Conservation (phyloP, 2,329 filamentous ascomycete genomes). For the Microdochium paspali region DNA sequence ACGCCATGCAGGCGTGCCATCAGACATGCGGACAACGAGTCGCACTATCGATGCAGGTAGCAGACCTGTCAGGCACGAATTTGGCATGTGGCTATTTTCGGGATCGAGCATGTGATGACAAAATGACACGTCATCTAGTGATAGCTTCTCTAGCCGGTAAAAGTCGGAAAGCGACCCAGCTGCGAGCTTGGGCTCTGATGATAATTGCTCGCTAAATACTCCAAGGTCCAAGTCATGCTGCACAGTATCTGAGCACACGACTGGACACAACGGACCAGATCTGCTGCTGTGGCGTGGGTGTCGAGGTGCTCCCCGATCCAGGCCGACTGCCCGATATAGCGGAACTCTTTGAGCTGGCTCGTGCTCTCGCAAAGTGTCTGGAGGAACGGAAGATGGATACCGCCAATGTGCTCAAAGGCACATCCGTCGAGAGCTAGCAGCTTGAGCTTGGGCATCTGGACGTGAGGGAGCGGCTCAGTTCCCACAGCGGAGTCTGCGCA, state of each 20-base stretch:
- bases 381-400: not conserved
- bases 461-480: too few species aligned
- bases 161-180: not conserved
- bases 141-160: not conserved
- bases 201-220: not conserved
- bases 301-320: not conserved
- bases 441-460: not conserved
- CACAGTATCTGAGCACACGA: not conserved
- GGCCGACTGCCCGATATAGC: not conserved
- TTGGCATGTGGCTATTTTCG: not conserved
- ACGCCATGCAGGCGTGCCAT: not conserved
- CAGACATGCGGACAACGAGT: not conserved
- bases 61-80: not conserved
- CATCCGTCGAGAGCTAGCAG: not conserved
- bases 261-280: not conserved
- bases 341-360: not conserved
- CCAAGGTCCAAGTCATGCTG: not conserved
- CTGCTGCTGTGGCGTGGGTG: not conserved
- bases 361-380: not conserved
- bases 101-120: not conserved
- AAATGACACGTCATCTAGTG: not conserved
- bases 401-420: not conserved
- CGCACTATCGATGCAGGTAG: not conserved
- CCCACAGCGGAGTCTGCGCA: not conserved
- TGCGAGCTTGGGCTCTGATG: not conserved